Base-by-base conservation (phyloP, 441 rosid species). In the Bocquillonia castaneifolia region DNA sequence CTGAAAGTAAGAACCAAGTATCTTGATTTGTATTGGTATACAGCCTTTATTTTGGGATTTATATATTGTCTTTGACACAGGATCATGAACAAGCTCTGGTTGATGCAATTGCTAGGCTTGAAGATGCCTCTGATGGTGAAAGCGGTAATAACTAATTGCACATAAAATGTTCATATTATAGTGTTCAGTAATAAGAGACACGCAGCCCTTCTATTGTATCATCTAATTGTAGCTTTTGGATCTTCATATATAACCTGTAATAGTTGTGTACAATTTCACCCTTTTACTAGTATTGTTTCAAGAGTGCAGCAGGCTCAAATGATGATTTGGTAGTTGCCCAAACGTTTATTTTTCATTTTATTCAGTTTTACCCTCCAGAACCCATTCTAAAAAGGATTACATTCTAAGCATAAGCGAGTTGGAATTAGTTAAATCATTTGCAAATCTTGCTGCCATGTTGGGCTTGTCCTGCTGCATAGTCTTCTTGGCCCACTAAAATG, bases 111-210 rank as follows among this genome's bases (percentile, higher is more conserved):
- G 87, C 98, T 9, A 86, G 84, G 84, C 96, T 95, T 42, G 98
- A 90, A 82, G 98, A 85, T 77, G 95, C 94, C 59, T 92, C 98
- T 76, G 99, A 92, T 44, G 93, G 93, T 70, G 98, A 92, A 86
- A 95, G 98, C 66, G 99, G 97, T 87, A 91, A 91, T 86, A 84
- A 83, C 83, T 89, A 77, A 89, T 75, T 83, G 70, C 67, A 67
- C 81, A 81, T 72, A 71, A 77, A 74, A 65, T 77, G 81, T 75
- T 72, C 72, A 72, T 72, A 71, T 59, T 65, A 67, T 56, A 61
- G 75, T 58, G 74, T 74, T 71, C 58, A 54, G 58, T 59, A 47
- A 71, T n/a, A 40, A 71, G 69, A 76, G 44, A 48, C 64, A 13
- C 44, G n/a, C 23, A 70, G n/a, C 57, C 59, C 70, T 53, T 55